Conservation (phyloP, 2,329 filamentous ascomycete species). For the Pseudogymnoascus sp. region DNA sequence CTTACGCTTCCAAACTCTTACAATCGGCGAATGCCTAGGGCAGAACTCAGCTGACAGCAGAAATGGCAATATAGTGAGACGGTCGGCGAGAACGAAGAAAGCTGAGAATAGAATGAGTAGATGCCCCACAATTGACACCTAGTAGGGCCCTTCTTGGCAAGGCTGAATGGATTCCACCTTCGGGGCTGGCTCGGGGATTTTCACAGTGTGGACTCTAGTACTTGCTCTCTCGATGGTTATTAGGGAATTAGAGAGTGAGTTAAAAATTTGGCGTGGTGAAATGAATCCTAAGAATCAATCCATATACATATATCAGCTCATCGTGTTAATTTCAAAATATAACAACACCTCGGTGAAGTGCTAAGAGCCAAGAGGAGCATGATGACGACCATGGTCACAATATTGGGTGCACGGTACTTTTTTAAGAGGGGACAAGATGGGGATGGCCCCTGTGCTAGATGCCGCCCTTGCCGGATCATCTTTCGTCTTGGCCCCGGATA, state of each 20-base stretch:
- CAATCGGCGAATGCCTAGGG: not conserved
- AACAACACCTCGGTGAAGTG: not conserved
- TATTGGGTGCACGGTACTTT: not conserved
- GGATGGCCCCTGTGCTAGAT: not conserved
- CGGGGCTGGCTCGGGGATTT: not conserved
- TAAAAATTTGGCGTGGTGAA: not conserved
- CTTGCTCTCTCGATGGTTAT: not conserved
- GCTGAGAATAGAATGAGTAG: not conserved
- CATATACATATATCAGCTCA: not conserved
- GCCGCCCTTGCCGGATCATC: conserved; percentile 2
- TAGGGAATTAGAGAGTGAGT: not conserved
- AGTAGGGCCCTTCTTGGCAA: not conserved
- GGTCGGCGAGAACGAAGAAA: not conserved
- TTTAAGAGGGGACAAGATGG: not conserved
- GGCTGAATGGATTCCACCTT: not conserved
- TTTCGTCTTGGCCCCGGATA: not conserved
- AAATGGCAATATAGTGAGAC: not conserved
- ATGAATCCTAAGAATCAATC: not conserved
- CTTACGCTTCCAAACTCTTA: not conserved
- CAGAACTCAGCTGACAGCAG: not conserved
- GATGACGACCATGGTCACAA: not conserved
- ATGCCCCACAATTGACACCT: not conserved
- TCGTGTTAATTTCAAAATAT: not conserved
- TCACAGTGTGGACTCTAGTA: not conserved
- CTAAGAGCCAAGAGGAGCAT: not conserved